Percentiles rank a stretch among this genome's conserved stretches.
Evolutionary conservation across 2,329 filamentous ascomycete genomes (phyloP).

Genomic region (Epichloe bromicola): DNA sequence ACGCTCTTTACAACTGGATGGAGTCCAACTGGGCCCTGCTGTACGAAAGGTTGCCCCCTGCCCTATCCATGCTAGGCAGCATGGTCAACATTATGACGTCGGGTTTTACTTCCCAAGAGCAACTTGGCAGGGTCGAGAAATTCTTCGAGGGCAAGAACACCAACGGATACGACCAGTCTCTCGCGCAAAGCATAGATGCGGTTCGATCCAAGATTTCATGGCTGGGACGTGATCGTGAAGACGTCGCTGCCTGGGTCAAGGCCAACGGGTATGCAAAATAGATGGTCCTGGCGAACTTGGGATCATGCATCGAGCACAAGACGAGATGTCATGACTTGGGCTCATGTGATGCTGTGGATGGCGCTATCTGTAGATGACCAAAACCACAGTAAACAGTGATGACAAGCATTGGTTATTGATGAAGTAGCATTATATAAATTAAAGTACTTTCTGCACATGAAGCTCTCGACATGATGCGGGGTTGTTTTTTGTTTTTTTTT

Average conservation of each 20-base stretch:
- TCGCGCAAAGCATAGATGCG: slow-evolving; percentile 80
- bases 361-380: neutral
- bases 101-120: slow-evolving; percentile 64
- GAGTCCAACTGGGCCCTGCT: slow-evolving; percentile 80
- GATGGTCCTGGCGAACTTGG: neutral
- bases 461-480: too few relatives aligned
- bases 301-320: neutral
- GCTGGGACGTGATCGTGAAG: slow-evolving; percentile 13
- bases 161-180: slow-evolving; percentile 70
- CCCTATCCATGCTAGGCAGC: slow-evolving; percentile 69
- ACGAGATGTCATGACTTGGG: too few relatives aligned
- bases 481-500: too few relatives aligned
- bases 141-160: slow-evolving; percentile 79
- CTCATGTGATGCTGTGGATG: too few relatives aligned
- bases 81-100: slow-evolving; percentile 74
- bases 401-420: too few relatives aligned
- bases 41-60: slow-evolving; percentile 70
- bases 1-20: slow-evolving; percentile 73
- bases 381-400: too few relatives aligned
- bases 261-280: slow-evolving; percentile 11
- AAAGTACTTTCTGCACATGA: too few relatives aligned
- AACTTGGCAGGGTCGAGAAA: slow-evolving; percentile 59
- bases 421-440: too few relatives aligned
- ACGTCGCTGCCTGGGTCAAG: slow-evolving; percentile 14
- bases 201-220: slow-evolving; percentile 58